These are phyloP conservation scores for Penicillium goetzii DNA, from an alignment of 495 filamentous ascomycete genomes.

Conservation along the genomic window DNA sequence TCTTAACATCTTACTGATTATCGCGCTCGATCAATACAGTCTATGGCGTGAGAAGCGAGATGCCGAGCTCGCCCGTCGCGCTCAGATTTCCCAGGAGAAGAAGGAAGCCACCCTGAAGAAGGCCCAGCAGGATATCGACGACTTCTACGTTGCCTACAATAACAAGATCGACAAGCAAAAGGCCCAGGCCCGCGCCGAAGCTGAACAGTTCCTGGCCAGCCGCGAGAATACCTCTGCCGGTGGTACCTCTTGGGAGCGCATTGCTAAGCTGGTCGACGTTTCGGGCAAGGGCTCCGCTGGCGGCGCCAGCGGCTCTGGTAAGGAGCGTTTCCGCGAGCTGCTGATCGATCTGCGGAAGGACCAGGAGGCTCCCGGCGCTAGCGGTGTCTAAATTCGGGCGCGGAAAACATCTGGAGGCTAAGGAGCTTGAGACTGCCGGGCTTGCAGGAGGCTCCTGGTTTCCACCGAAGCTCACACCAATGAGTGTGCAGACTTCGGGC, in stretches of 20 bases:
- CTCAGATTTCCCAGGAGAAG: conserved; percentile 72
- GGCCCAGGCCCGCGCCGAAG: conserved; percentile 81
- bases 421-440: conserved; percentile 11
- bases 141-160: conserved; percentile 99
- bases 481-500: conserved; percentile 2
- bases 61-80: conserved; percentile 72
- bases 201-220: conserved; percentile 88
- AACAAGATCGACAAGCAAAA: conserved; percentile 91
- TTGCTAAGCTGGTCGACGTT: conserved; percentile 93
- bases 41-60: conserved; percentile 92
- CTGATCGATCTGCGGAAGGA: conserved; percentile 89
- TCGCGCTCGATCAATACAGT: conserved; percentile 34
- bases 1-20: conserved; percentile 2
- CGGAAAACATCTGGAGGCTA: not conserved
- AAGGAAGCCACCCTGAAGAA: conserved; percentile 81
- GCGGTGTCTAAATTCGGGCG: conserved; percentile 41
- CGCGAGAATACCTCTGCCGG: conserved; percentile 91
- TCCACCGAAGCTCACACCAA: conserved; percentile 9
- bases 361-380: conserved; percentile 85
- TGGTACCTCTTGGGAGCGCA: conserved; percentile 97
- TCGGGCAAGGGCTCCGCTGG: conserved; percentile 89
- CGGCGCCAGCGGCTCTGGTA: conserved; percentile 84
- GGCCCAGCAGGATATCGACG: conserved; percentile 88
- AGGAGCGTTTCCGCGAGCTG: conserved; percentile 93
- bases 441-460: conserved; percentile 7